Evolutionary conservation across 208 protist species (phyloP), one percentile per base, ranked within the genome.

Genomic region (Crithidia expoeki): DNA sequence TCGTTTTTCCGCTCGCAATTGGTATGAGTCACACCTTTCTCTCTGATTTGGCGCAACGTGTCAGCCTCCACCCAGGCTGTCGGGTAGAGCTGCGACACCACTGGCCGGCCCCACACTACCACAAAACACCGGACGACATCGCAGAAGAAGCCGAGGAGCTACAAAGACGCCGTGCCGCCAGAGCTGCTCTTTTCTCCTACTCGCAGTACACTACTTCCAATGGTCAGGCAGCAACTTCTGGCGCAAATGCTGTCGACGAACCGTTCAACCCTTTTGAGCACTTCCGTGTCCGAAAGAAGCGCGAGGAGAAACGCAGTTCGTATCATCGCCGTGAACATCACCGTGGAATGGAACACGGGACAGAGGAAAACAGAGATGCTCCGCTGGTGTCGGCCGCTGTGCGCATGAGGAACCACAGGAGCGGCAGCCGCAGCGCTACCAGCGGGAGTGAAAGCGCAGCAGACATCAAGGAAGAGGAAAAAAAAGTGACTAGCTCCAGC

Each of bases 91-190:
- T 72, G 36, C 74, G 76, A 1, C 69, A 79, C 33, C 83, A 88
- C 72, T 88, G 83, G 83, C 83, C 83, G 47, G 76, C 79, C 12
- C 75, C 79, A 4, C 83, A 85, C 56, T 64, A 70, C 53, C 79
- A 88, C 55, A 72, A 64, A 55, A 51, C 51, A 21, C 51, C 33
- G 12, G 51, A 63, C n/a, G 68, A 68, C 50, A 28, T 62, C 19
- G 66, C 58, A 28, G 63, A 68, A 19, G 72, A 34, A 17, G 52
- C 50, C n/a, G 53, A 68, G 49, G 68, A 40, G 36, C 4, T 28
- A 3, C 47, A 0, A 23, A 9, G 50, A 1, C 38, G 68, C 50
- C 59, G 67, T 25, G 27, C 30, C 50, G 5, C 51, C 40, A 10
- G 56, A 2, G 36, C 59, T 17, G 28, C 53, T 17, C 34, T 25